Conservation (phyloP, 192 early-diverging fungal species). For the Coemansia sp. region DNA sequence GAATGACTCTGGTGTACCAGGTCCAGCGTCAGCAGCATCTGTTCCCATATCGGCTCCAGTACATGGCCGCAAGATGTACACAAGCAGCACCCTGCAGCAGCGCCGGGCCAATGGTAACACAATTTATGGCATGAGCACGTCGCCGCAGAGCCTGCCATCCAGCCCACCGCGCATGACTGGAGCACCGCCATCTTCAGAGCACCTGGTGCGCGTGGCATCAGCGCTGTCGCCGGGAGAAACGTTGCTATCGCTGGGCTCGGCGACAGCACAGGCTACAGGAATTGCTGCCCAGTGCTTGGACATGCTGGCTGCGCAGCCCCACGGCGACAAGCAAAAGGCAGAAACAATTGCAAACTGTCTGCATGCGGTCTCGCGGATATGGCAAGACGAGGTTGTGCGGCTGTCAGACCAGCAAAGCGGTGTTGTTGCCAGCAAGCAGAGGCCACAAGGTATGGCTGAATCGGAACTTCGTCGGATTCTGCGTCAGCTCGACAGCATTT, state of each 20-base stretch:
- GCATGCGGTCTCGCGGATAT: conserved; percentile 24
- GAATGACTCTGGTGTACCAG: background rate
- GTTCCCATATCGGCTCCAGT: background rate
- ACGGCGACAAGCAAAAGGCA: background rate
- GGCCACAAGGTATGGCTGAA: conserved; percentile 17
- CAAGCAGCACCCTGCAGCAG: conserved; percentile 33
- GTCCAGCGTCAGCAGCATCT: background rate
- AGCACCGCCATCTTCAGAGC: background rate
- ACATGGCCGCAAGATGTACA: conserved; percentile 32
- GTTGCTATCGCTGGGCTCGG: conserved; percentile 21
- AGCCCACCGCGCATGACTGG: conserved; percentile 13
- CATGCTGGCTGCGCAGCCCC: conserved; percentile 5
- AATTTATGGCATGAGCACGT: conserved; percentile 4
- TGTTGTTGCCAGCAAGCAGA: background rate
- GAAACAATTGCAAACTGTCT: conserved; percentile 3
- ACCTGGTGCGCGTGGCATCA: background rate
- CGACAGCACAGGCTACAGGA: conserved; percentile 35
- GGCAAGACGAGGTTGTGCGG: conserved; percentile 44
- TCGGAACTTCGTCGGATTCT: conserved; percentile 21
- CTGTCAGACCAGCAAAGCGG: conserved; percentile 4
- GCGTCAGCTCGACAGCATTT: conserved; percentile 23
- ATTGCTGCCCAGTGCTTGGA: conserved; percentile 48
- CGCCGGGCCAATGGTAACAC: conserved; percentile 16
- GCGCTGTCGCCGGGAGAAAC: conserved; percentile 21
- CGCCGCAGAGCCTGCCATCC: conserved; percentile 22